phyloP scores from a whole-genome alignment of 163 green algal genomes.

The Chloroidium sp. region DNA sequence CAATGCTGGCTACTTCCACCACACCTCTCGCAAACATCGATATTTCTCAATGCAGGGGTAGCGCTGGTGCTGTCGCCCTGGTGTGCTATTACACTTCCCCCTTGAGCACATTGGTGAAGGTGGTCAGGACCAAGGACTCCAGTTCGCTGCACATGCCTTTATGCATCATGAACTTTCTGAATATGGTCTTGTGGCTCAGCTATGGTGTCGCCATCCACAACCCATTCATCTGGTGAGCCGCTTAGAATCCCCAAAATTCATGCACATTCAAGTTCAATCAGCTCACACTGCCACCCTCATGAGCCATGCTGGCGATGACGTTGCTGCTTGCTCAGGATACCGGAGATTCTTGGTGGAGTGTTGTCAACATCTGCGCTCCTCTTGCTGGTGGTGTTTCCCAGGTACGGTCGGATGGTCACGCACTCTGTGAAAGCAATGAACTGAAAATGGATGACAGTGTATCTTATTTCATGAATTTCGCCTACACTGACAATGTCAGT shows the following conservation, averaged over 20 bases:
- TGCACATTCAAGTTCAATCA: too few species aligned
- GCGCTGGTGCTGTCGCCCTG: neutral
- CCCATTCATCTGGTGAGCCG: neutral
- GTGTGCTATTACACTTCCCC: constrained; percentile 10
- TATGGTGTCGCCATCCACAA: constrained; percentile 17
- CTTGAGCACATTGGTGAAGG: constrained; percentile 23
- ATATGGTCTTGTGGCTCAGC: constrained; percentile 24
- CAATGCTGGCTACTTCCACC: too few species aligned
- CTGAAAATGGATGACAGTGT: too few species aligned
- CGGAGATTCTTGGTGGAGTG: neutral
- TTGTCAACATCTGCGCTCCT: neutral
- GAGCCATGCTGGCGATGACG: too few species aligned
- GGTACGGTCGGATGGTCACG: neutral
- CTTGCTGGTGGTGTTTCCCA: neutral
- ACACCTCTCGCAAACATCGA: too few species aligned
- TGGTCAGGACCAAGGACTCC: constrained; percentile 27
- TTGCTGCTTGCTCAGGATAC: neutral
- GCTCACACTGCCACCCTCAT: too few species aligned
- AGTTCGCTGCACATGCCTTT: constrained; percentile 33
- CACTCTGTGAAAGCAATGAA: too few species aligned
- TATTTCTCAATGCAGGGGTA: neutral
- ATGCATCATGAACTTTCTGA: constrained; percentile 24
- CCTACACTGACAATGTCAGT: too few species aligned
- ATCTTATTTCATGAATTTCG: too few species aligned
- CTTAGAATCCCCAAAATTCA: too few species aligned